Evolutionary conservation across 2,329 filamentous ascomycete species (phyloP).

Genomic region (Penicillium paneum): DNA sequence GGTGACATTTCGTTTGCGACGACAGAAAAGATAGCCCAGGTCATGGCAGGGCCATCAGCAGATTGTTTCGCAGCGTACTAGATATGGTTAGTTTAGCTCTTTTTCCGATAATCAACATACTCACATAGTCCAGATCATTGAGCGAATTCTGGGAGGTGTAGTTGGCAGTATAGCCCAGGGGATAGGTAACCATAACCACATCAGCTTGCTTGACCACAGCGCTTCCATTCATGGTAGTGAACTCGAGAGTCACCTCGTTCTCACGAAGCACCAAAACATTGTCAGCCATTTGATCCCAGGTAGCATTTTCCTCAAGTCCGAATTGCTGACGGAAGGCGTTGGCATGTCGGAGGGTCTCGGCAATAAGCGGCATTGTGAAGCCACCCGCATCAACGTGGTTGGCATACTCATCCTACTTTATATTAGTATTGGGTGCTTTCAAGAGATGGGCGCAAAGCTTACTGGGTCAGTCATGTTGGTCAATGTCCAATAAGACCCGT

Average conservation of each 20-base stretch:
- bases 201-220: constrained; percentile 69
- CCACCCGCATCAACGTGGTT: constrained; percentile 66
- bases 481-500: constrained; percentile 53
- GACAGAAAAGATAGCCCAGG: constrained; percentile 66
- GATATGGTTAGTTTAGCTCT: neutral
- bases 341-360: constrained; percentile 54
- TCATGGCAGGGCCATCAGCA: constrained; percentile 68
- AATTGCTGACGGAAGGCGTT: constrained; percentile 58
- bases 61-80: constrained; percentile 67
- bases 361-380: constrained; percentile 63
- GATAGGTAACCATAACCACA: constrained; percentile 64
- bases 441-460: constrained; percentile 22
- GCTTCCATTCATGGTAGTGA: constrained; percentile 63
- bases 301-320: constrained; percentile 54
- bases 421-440: neutral
- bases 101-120: constrained; percentile 12
- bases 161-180: constrained; percentile 59
- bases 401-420: constrained; percentile 60
- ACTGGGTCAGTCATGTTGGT: constrained; percentile 70
- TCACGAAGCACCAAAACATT: constrained; percentile 57
- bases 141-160: constrained; percentile 50
- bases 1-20: constrained; percentile 63
- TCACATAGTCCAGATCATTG: constrained; percentile 61
- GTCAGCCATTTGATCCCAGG: constrained; percentile 55
- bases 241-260: constrained; percentile 63